Percentiles rank a stretch among this genome's conserved stretches.
Conservation (phyloP, 306 rosid genomes). For the Inga oerstediana region DNA sequence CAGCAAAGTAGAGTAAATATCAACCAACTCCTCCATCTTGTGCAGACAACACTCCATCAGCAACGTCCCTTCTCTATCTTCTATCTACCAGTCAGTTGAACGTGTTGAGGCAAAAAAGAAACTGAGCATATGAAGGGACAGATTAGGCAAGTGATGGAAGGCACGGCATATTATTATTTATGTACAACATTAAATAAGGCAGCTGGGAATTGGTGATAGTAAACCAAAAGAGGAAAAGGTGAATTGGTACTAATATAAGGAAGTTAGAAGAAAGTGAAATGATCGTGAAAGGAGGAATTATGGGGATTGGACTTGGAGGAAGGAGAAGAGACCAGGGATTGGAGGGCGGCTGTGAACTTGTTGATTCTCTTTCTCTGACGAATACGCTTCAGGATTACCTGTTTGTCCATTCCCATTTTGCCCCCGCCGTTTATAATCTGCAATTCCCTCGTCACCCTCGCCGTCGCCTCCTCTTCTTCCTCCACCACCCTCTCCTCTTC, state of each 20-base stretch:
- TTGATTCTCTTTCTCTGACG: constrained; percentile 43
- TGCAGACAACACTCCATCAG: no score
- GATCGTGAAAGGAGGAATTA: constrained; percentile 38
- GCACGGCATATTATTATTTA: not conserved
- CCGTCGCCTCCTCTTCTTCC: not conserved
- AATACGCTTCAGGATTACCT: constrained; percentile 43
- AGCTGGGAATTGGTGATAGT: no score
- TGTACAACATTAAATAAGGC: no score
- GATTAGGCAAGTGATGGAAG: not conserved
- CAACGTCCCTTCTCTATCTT: no score
- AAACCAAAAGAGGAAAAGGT: no score
- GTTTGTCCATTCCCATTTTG: constrained; percentile 29
- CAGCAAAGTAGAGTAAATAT: no score
- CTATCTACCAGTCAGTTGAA: no score
- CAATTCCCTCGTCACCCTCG: constrained; percentile 36
- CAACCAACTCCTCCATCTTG: no score
- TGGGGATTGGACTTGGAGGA: constrained; percentile 8
- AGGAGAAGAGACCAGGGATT: constrained; percentile 24
- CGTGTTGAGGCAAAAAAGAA: no score
- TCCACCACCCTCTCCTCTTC: not conserved
- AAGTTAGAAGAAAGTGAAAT: constrained; percentile 34
- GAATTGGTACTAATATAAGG: not conserved
- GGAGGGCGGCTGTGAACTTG: constrained; percentile 33
- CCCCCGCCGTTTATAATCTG: not conserved
- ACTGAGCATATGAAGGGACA: not conserved